Evolutionary conservation across 1,139 yeast species (phyloP).

Genomic region (Saccharomyces uvarum): DNA sequence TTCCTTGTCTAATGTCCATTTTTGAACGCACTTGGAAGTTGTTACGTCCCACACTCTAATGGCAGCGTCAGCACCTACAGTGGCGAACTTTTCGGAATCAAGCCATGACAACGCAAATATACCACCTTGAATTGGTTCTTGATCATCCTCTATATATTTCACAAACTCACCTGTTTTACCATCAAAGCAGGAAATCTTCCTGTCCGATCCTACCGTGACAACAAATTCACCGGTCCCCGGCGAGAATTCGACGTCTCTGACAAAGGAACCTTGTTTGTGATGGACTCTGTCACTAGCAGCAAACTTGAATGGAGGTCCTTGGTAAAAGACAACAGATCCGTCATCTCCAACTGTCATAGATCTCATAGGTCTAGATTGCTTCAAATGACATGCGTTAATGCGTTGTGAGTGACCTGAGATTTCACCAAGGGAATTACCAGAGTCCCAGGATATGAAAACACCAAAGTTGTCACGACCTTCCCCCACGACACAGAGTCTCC

Average conservation of each 20-base stretch:
- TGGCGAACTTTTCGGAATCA: slow-evolving; percentile 53
- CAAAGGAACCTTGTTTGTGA: slow-evolving; percentile 58
- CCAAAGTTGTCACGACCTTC: slow-evolving; percentile 89
- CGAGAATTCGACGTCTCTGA: slow-evolving; percentile 74
- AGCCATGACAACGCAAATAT: slow-evolving; percentile 73
- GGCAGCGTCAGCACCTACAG: slow-evolving; percentile 78
- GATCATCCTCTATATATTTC: slow-evolving; percentile 44
- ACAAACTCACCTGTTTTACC: slow-evolving; percentile 79
- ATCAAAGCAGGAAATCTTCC: slow-evolving; percentile 68
- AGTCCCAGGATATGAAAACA: slow-evolving; percentile 86
- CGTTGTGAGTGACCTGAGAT: slow-evolving; percentile 87
- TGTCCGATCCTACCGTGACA: slow-evolving; percentile 83
- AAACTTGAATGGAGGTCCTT: slow-evolving; percentile 93
- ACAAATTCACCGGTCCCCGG: slow-evolving; percentile 64
- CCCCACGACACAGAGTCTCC: slow-evolving; percentile 88
- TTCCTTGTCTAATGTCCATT: slow-evolving; percentile 39
- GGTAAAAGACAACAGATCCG: slow-evolving; percentile 70
- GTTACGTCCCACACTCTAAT: slow-evolving; percentile 57
- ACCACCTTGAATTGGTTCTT: slow-evolving; percentile 55
- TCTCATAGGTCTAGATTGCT: slow-evolving; percentile 84
- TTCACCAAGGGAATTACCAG: slow-evolving; percentile 94
- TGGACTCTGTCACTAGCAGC: slow-evolving; percentile 61
- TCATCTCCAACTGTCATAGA: slow-evolving; percentile 94
- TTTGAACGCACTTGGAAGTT: slow-evolving; percentile 34
- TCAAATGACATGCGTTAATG: slow-evolving; percentile 76